Evolutionary conservation across 2,329 filamentous ascomycete species (phyloP), one percentile per base, ranked within the genome.

Genomic region (Botryotinia narcissicola): DNA sequence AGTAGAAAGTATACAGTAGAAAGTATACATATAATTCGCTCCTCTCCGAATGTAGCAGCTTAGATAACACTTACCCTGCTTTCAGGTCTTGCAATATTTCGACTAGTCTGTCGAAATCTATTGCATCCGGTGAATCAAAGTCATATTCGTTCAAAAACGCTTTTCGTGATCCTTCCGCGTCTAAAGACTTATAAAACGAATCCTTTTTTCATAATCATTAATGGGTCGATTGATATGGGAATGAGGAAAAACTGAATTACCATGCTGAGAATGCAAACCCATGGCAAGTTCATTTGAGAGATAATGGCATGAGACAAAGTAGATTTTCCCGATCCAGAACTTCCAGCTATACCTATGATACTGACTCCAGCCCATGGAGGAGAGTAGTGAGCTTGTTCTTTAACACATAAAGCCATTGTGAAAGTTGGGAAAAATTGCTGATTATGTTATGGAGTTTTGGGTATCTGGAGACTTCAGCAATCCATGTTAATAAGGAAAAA

Each of bases 251-350:
- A 51, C 5, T 57, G 35, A 80, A 85, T 80, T 87, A 95, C 94
- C 92, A 99, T 98, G 60, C 95, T 97, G 79, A 99, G 84, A 83
- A 99, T 98, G 68, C 98, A 95, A 75, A 99, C 96, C 95, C 96
- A 99, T 73, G 96, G 96, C 76, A 99, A 85, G 83, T 96, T 97
- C 79, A 99, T 85, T 79, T 93, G 91, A 79, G 89, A 91, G 76
- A 98, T 93, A 78, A 99, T 97, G 76, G 95, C 94, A 81, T 97
- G 89, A 46, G 96, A 95, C 71, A 99, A 85, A 10, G 95, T 98
- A 10, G 95, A 98, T 86, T 99, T 99, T 73, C 95, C 85, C 40
- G 95, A 98, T 60, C 96, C 96, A 42, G 95, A 98, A 83, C 93
- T 96, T 54, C 96, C 96, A 77, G 96, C 95, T 79, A 99, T 92